phyloP scores from a whole-genome alignment of 192 early-diverging fungal genomes.

The Geranomyces michiganensis region DNA sequence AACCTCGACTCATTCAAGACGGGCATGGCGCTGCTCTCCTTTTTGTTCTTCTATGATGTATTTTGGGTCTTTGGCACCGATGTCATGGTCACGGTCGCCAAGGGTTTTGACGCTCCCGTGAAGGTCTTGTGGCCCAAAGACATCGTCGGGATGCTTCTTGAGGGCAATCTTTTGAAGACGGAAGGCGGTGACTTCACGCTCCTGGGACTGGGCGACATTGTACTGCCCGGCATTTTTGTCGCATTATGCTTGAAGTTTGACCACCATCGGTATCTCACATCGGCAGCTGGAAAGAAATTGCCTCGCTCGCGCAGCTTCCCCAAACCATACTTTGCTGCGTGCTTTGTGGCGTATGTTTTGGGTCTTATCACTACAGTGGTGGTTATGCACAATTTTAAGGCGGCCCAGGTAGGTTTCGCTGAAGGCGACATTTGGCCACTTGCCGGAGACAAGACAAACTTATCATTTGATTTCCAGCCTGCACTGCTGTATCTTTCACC shows the following conservation, averaged over 20 bases:
- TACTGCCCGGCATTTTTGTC: conserved; percentile 93
- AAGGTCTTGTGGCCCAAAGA: conserved; percentile 90
- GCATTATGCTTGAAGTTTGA: conserved; percentile 90
- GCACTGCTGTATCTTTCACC: conserved; percentile 96
- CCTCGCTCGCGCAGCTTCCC: conserved; percentile 66
- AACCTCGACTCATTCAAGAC: conserved; percentile 95
- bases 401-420: conserved; percentile 70
- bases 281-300: conserved; percentile 52
- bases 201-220: conserved; percentile 96
- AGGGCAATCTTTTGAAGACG: conserved; percentile 49
- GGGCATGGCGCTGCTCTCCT: conserved; percentile 89
- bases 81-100: conserved; percentile 98
- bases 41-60: conserved; percentile 94
- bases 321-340: conserved; percentile 88
- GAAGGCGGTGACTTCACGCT: conserved; percentile 72
- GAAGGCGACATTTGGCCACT: neutral
- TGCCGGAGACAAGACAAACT: neutral
- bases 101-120: conserved; percentile 94
- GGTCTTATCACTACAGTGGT: conserved; percentile 87
- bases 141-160: conserved; percentile 46
- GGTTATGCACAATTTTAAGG: conserved; percentile 95
- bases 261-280: conserved; percentile 70
- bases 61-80: conserved; percentile 99
- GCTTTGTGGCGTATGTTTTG: conserved; percentile 75
- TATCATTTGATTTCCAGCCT: conserved; percentile 50